Conservation (phyloP, 257 asterid genomes). For the Echites panduratus region DNA sequence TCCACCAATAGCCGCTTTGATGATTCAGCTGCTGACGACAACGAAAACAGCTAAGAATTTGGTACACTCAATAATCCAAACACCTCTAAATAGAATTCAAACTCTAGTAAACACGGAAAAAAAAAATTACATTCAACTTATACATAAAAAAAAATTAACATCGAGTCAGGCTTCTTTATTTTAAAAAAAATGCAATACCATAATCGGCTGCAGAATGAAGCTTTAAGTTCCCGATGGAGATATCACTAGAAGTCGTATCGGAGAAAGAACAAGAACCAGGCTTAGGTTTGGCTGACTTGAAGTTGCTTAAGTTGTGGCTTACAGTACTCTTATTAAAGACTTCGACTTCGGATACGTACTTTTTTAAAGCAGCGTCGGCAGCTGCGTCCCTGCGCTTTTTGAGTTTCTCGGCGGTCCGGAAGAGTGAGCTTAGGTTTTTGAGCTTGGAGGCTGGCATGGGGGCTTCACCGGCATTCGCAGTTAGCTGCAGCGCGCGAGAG, state of each 20-base stretch:
- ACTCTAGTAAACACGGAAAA: background rate
- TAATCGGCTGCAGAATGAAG: conserved; percentile 26
- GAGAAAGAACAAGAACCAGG: conserved; percentile 9
- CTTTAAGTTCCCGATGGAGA: conserved; percentile 29
- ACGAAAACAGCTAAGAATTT: background rate
- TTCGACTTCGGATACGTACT: conserved; percentile 34
- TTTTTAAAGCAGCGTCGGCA: conserved; percentile 30
- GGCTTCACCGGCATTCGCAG: background rate
- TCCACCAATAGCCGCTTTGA: conserved; percentile 33
- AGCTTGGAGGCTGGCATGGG: conserved; percentile 43
- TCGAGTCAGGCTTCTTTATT: background rate
- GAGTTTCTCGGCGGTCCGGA: conserved; percentile 37
- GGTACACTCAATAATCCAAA: conserved; percentile 1
- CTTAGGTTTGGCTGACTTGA: conserved; percentile 5
- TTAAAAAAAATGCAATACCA: conserved; percentile 31
- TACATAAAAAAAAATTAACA: background rate
- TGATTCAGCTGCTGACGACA: conserved; percentile 33
- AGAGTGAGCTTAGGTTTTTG: conserved; percentile 40
- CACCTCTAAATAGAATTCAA: background rate
- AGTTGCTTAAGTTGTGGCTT: conserved; percentile 20
- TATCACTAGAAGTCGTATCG: conserved; percentile 23
- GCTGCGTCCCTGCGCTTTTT: conserved; percentile 17
- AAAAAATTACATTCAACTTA: background rate
- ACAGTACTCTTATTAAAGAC: conserved; percentile 24
- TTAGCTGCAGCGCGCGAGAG: background rate